Evolutionary conservation across 352 stramenopile species (phyloP).

Genomic region (Aphanomyces astaci): DNA sequence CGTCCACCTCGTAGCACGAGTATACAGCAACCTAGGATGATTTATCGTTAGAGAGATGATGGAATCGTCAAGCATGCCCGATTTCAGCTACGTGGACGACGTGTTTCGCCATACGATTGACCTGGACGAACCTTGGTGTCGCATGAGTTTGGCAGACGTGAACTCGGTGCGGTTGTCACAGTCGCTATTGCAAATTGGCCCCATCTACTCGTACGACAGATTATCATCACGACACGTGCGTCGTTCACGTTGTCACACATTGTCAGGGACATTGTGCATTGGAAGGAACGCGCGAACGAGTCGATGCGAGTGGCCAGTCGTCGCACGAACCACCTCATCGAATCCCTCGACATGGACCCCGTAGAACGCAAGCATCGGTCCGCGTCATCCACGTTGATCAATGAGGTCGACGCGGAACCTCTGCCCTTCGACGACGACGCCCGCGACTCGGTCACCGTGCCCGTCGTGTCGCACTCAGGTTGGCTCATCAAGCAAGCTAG

Average conservation of each 20-base stretch:
- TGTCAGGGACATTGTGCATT: constrained; percentile 66
- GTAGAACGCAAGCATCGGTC: background rate
- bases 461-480: constrained; percentile 66
- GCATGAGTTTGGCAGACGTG: background rate
- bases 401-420: constrained; percentile 48
- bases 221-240: background rate
- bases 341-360: constrained; percentile 5
- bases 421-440: constrained; percentile 36
- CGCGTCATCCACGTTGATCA: background rate
- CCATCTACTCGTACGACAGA: background rate
- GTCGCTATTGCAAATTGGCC: background rate
- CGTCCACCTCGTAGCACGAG: background rate
- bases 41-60: too few species aligned
- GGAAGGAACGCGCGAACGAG: constrained; percentile 51
- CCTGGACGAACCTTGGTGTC: background rate
- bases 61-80: background rate
- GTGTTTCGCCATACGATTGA: background rate
- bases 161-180: background rate
- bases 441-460: constrained; percentile 49
- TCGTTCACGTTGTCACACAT: background rate
- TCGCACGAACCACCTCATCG: constrained; percentile 13
- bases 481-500: constrained; percentile 83
- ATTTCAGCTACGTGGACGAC: background rate
- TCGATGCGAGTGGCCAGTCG: constrained; percentile 8
- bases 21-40: too few species aligned